phyloP scores from a whole-genome alignment of 495 filamentous ascomycete genomes.

The Penicillium lagena region DNA sequence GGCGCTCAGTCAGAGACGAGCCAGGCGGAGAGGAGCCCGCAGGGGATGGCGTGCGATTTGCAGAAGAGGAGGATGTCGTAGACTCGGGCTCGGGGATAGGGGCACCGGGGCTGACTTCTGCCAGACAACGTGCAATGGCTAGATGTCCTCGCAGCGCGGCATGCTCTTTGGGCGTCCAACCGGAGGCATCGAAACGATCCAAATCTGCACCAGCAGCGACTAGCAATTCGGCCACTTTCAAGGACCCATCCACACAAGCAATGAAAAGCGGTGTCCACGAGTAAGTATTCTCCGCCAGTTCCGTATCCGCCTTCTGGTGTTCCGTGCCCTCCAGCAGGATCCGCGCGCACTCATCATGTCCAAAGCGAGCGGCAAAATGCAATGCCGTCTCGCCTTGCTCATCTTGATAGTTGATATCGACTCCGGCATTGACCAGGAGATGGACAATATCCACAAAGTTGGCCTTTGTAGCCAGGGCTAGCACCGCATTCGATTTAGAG shows the following conservation, averaged over 20 bases:
- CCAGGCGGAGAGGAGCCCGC: slow-evolving; percentile 34
- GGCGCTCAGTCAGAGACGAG: slow-evolving; percentile 48
- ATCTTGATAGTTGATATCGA: slow-evolving; percentile 92
- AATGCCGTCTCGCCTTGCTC: slow-evolving; percentile 88
- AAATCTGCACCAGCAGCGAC: slow-evolving; percentile 70
- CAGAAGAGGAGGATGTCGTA: slow-evolving; percentile 19
- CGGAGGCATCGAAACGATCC: slow-evolving; percentile 70
- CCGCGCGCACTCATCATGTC: slow-evolving; percentile 70
- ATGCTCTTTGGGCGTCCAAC: slow-evolving; percentile 94
- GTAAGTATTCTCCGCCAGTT: slow-evolving; percentile 76
- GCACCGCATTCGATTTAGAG: slow-evolving; percentile 80
- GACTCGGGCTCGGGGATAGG: slow-evolving; percentile 29
- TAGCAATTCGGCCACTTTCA: slow-evolving; percentile 68
- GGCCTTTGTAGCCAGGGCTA: slow-evolving; percentile 79
- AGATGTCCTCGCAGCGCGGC: slow-evolving; percentile 84
- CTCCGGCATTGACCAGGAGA: slow-evolving; percentile 81
- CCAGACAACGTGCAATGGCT: slow-evolving; percentile 63
- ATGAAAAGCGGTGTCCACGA: slow-evolving; percentile 92
- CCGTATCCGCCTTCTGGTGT: slow-evolving; percentile 65
- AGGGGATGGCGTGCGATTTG: not conserved
- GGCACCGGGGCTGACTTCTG: slow-evolving; percentile 39
- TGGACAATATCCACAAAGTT: slow-evolving; percentile 78
- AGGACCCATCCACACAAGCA: slow-evolving; percentile 79
- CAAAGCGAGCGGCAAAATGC: slow-evolving; percentile 87
- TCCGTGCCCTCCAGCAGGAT: slow-evolving; percentile 64